phyloP scores from a whole-genome alignment of 2,329 filamentous ascomycete genomes.

The Byssoonygena ceratinophila region DNA sequence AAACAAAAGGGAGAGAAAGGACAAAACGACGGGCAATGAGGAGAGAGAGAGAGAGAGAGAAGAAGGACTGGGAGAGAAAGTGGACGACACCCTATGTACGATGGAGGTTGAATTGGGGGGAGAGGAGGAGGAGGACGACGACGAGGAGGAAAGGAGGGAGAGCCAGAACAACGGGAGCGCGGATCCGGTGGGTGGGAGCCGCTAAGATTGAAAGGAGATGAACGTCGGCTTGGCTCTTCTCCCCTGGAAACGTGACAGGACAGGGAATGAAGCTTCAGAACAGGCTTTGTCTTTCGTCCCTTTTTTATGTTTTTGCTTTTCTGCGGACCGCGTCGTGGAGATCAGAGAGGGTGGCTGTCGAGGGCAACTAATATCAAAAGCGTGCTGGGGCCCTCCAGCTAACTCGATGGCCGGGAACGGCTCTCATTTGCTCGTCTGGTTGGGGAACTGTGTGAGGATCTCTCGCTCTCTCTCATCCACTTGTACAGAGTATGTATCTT shows the following conservation, averaged over 20 bases:
- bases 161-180: constrained; percentile 28
- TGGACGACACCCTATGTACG: constrained; percentile 1
- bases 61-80: constrained; percentile 13
- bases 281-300: background rate
- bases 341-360: background rate
- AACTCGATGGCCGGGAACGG: background rate
- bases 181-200: constrained; percentile 29
- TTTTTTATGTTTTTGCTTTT: background rate
- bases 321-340: constrained; percentile 8
- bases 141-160: constrained; percentile 22
- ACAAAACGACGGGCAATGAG: constrained; percentile 11
- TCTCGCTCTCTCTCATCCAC: background rate
- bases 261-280: background rate
- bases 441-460: no score
- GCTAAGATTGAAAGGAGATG: constrained; percentile 21
- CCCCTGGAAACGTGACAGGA: constrained; percentile 14
- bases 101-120: background rate
- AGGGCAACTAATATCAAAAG: background rate
- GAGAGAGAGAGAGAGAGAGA: constrained; percentile 13
- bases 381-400: background rate
- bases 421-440: constrained; percentile 2
- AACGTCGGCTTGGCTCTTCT: constrained; percentile 7
- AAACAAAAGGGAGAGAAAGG: background rate
- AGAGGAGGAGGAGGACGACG: constrained; percentile 21
- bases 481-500: no score